Evolutionary conservation across 1,284 basidiomycete genomes (phyloP).

Genomic region (Naganishia albida): DNA sequence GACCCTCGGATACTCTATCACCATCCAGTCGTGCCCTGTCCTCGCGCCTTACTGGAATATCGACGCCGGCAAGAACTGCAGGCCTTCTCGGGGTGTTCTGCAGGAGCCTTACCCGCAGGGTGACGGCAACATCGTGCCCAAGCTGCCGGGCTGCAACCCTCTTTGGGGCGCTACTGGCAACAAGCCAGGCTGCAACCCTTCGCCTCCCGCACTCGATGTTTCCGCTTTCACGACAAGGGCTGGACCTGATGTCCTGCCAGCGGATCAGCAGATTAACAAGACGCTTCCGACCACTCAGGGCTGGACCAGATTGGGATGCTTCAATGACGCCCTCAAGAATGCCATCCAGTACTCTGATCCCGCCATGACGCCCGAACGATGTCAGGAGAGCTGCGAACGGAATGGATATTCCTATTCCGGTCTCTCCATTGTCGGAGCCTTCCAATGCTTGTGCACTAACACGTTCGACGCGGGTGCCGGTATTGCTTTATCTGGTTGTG

Average conservation of each 20-base stretch:
- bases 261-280: conserved; percentile 30
- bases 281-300: conserved; percentile 35
- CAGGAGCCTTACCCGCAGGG: conserved; percentile 37
- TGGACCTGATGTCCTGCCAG: conserved; percentile 36
- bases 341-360: conserved; percentile 21
- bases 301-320: conserved; percentile 41
- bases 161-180: conserved; percentile 38
- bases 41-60: conserved; percentile 37
- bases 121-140: conserved; percentile 37
- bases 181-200: conserved; percentile 34
- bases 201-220: conserved; percentile 34
- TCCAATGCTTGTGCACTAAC: conserved; percentile 15
- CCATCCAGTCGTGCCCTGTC: conserved; percentile 39
- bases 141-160: conserved; percentile 46
- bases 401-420: conserved; percentile 36
- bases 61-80: conserved; percentile 36
- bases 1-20: conserved; percentile 21
- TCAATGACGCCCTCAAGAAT: conserved; percentile 23
- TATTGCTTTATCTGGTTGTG: conserved; percentile 10
- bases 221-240: conserved; percentile 36
- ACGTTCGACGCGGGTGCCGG: conserved; percentile 8
- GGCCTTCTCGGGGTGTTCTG: conserved; percentile 39
- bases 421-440: conserved; percentile 3
- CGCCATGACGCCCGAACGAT: conserved; percentile 36
- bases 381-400: conserved; percentile 36